Percentiles rank a stretch among this genome's conserved stretches.
phyloP scores from a whole-genome alignment of 73 alveolate genomes.

The Urostyla sp. region DNA sequence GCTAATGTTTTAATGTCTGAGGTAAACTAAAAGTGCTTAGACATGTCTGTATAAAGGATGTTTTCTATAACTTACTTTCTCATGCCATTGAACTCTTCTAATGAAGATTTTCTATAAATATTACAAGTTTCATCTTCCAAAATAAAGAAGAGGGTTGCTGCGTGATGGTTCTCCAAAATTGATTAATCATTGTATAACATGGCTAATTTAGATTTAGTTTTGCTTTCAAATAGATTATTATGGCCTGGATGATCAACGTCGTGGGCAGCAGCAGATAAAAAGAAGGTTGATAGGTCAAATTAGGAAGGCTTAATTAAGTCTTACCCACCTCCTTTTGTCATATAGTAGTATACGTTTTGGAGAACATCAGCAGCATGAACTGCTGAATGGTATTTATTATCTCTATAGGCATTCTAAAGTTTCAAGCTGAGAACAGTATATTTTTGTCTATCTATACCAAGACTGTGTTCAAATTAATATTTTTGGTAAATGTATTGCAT shows the following conservation, averaged over 20 bases:
- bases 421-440: conserved; percentile 5
- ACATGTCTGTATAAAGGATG: conserved; percentile 81
- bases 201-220: conserved; percentile 73
- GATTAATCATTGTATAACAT: conserved; percentile 82
- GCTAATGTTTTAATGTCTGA: conserved; percentile 55
- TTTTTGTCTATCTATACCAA: not conserved
- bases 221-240: conserved; percentile 79
- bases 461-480: not conserved
- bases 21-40: conserved; percentile 67
- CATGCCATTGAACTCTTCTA: conserved; percentile 57
- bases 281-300: conserved; percentile 24
- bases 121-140: conserved; percentile 60
- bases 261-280: conserved; percentile 76
- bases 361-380: conserved; percentile 86
- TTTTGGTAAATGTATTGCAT: conserved; percentile 44
- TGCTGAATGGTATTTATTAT: conserved; percentile 74
- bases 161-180: conserved; percentile 90
- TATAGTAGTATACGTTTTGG: conserved; percentile 56
- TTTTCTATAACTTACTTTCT: conserved; percentile 73
- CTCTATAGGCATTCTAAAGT: conserved; percentile 13
- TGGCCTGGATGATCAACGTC: conserved; percentile 94
- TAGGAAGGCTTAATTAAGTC: conserved; percentile 10
- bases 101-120: conserved; percentile 62
- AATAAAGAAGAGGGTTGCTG: conserved; percentile 76
- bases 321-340: conserved; percentile 24